Base-by-base conservation (phyloP, 805 yeast species). In the Ogataea methanolica region DNA sequence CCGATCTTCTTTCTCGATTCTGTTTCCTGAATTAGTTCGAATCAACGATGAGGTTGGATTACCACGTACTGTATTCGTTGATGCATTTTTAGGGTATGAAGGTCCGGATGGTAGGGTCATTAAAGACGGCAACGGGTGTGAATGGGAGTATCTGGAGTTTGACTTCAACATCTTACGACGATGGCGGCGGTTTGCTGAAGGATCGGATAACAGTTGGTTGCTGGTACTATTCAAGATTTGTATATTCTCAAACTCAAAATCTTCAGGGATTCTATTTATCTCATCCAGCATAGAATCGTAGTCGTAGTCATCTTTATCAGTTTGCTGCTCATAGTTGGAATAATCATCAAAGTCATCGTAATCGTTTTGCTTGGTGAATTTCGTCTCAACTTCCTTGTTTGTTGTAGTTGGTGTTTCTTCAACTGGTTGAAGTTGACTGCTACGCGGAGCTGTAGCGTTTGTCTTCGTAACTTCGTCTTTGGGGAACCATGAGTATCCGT, bases 261-360 rank as follows among this genome's bases (percentile, higher is more conserved):
- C 73, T 44, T 66, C 72, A 1, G 72, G 72, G 5, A 69, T 47
- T 33, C 52, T 54, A 42, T 69, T 69, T 29, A 67, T 57, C 48
- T 69, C 73, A 49, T 68, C 72, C 15, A 69, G 46, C 47, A 65
- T 39, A 2, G 64, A 58, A 38, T 61, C 66, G 40, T 58, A 39
- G 19, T 41, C 38, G 14, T 42, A 19, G 39, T 34, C 47, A 15
- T 39, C 47, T 15, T 46, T 45, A 5, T 14, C 42, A 21, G 35
- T 38, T 16, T 38, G 33, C 7, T 17, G 35, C 2, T 33, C 41
- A 35, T 40, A 33, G 33, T 15, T 16, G 12, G 12, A 26, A 26
- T 26, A 26, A 11, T 29, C 31, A 6, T 21, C 26, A 35, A 33
- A 21, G 5, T 17, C 16, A 16, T 41, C 45, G 21, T 16, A 6